Percentiles rank a stretch among this genome's conserved stretches.
phyloP scores from a whole-genome alignment of 345 rosid species.

The Geranium rotundifolium region DNA sequence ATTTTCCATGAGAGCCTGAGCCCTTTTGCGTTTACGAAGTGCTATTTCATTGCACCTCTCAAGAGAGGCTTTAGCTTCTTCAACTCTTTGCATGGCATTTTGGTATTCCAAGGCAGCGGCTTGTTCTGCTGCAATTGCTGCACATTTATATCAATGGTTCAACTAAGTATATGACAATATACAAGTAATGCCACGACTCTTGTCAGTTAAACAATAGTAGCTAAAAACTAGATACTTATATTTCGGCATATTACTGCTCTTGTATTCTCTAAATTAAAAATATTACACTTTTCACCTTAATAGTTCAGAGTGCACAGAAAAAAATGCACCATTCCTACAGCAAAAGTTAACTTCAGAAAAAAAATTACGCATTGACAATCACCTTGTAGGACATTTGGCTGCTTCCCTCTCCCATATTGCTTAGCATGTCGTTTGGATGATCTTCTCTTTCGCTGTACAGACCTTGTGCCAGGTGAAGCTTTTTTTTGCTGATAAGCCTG shows the following conservation, averaged over 20 bases:
- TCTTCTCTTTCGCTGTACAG: constrained; percentile 61
- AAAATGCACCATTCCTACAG: no score
- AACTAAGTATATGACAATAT: neutral
- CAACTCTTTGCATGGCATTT: constrained; percentile 25
- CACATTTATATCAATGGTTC: neutral
- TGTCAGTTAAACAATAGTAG: no score
- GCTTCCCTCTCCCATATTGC: constrained; percentile 67
- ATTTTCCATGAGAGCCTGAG: constrained; percentile 60
- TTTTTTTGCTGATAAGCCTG: constrained; percentile 58
- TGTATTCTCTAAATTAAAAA: no score
- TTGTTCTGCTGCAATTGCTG: constrained; percentile 39
- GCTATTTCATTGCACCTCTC: constrained; percentile 34
- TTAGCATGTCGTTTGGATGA: constrained; percentile 64
- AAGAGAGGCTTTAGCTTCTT: constrained; percentile 43
- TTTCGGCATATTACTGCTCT: no score
- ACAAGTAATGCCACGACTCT: no score
- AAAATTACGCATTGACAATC: neutral
- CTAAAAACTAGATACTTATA: no score
- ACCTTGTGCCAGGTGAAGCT: constrained; percentile 42
- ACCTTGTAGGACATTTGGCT: constrained; percentile 45
- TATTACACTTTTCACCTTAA: no score
- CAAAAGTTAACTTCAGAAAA: no score
- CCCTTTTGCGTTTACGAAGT: constrained; percentile 40
- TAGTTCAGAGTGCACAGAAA: neutral
- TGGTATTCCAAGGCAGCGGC: constrained; percentile 34